Evolutionary conservation across 192 early-diverging fungal genomes (phyloP), one percentile per base, ranked within the genome.

Genomic region (Linnemannia zychae): DNA sequence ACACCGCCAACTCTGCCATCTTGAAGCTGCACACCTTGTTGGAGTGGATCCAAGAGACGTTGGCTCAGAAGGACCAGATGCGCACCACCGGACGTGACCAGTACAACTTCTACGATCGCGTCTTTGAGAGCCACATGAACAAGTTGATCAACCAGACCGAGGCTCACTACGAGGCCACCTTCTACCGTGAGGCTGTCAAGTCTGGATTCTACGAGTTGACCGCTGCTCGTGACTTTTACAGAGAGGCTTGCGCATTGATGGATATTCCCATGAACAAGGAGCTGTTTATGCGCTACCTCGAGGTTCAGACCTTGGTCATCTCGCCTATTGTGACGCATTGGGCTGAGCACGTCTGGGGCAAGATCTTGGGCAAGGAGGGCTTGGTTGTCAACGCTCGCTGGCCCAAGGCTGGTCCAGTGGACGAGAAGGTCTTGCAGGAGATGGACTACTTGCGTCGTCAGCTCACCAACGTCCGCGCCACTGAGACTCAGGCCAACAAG

Each of bases 1-100:
- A 94, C 9, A 98, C 95, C 36, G 98, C 99, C 77, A 97, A 99
- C 81, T 95, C 97, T 46, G 96, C 97, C 49, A 97, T 99, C 67
- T 91, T 99, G 75, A 94, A 96, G 87, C 91, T 99, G 67, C 94
- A 89, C 87, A 98, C 94, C 38, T 93, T 98, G 60, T 88, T 93
- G 74, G 98, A 99, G 81, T 99, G 97, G 97, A 91, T 93, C 75
- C 93, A 95, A 74, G 96, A 97, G 65, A 90, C 90, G 17, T 82
- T 94, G 70, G 86, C 88, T 20, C 82, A 82, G n/a, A 89, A 89
- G 46, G 86, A 84, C 80, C 91, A 28, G 67, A 76, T 90, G 46
- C 79, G 90, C 68, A 81, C 81, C 36, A 82, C 84, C 33, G 89
- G 88, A 73, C 90, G 36, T 88, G 90, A 52, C 0, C 75, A 88